A percentile compares a stretch with the other conserved stretches of the same genome.
Evolutionary conservation across 2,329 filamentous ascomycete species (phyloP).

Genomic region (Metarhizium anisopliae): DNA sequence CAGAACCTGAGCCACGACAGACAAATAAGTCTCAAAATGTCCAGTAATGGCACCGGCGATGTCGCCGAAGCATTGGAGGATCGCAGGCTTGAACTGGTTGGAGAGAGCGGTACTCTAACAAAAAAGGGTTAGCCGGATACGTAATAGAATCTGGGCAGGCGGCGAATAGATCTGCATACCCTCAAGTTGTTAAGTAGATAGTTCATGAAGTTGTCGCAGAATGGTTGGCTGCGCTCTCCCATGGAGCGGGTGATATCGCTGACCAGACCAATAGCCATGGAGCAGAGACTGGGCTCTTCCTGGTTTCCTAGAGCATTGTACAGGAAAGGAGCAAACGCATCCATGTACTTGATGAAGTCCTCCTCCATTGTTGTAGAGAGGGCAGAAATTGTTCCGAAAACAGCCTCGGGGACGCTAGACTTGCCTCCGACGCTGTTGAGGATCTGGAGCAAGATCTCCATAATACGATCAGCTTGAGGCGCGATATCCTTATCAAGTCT

Average conservation of each 20-base stretch:
- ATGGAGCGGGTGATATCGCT: constrained; percentile 92
- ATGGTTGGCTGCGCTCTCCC: constrained; percentile 84
- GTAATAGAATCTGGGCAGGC: not conserved
- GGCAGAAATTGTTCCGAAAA: constrained; percentile 88
- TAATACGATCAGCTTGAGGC: constrained; percentile 86
- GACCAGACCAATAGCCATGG: constrained; percentile 94
- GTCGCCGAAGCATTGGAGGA: constrained; percentile 95
- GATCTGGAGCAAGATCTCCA: constrained; percentile 78
- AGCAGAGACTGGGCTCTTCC: constrained; percentile 87
- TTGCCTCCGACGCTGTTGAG: constrained; percentile 70
- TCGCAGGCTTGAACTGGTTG: constrained; percentile 97
- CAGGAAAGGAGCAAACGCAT: constrained; percentile 82
- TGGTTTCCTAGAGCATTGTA: constrained; percentile 93
- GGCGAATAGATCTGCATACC: constrained; percentile 35
- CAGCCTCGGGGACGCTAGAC: constrained; percentile 87
- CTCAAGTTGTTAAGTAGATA: constrained; percentile 85
- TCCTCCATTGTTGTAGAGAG: constrained; percentile 86
- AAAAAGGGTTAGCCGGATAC: not conserved
- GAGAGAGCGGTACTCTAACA: constrained; percentile 68
- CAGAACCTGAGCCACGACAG: constrained; percentile 85
- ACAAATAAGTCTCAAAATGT: constrained; percentile 86
- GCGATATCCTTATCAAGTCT: constrained; percentile 85
- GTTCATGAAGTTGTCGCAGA: constrained; percentile 98
- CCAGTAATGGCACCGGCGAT: constrained; percentile 91
- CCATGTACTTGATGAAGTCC: constrained; percentile 96